A percentile compares a stretch with the other conserved stretches of the same genome.
Evolutionary conservation across 345 rosid species (phyloP).

Genomic region (Citrus hindsii): DNA sequence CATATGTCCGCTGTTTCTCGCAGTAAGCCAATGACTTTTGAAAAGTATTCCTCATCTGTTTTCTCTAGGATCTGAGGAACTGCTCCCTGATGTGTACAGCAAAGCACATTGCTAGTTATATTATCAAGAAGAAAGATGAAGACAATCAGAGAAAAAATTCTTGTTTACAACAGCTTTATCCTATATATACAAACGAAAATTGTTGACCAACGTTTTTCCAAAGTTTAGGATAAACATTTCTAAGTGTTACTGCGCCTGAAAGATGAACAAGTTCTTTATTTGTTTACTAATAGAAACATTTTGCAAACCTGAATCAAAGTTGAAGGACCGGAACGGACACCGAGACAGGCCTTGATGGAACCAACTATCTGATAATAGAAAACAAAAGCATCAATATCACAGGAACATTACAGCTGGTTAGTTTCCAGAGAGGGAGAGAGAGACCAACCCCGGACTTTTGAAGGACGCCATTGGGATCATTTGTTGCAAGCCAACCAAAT

Average conservation of each 20-base stretch:
- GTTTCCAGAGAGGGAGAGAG: neutral
- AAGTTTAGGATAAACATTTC: no score
- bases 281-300: no score
- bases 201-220: no score
- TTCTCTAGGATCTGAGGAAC: slow-evolving; percentile 45
- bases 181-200: no score
- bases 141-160: no score
- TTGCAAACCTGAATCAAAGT: slow-evolving; percentile 55
- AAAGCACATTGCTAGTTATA: neutral
- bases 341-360: slow-evolving; percentile 7
- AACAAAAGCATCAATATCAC: neutral
- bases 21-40: slow-evolving; percentile 16
- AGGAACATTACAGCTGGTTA: neutral
- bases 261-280: no score
- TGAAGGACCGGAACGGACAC: slow-evolving; percentile 30
- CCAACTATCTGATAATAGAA: slow-evolving; percentile 21
- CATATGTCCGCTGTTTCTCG: slow-evolving; percentile 36
- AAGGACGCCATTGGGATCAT: slow-evolving; percentile 45
- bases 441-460: slow-evolving; percentile 34
- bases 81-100: slow-evolving; percentile 27
- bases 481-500: slow-evolving; percentile 55
- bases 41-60: slow-evolving; percentile 39
- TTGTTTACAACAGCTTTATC: no score
- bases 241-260: no score
- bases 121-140: no score